Evolutionary conservation across 805 yeast genomes (phyloP).

Genomic region (Ogataea corticis): DNA sequence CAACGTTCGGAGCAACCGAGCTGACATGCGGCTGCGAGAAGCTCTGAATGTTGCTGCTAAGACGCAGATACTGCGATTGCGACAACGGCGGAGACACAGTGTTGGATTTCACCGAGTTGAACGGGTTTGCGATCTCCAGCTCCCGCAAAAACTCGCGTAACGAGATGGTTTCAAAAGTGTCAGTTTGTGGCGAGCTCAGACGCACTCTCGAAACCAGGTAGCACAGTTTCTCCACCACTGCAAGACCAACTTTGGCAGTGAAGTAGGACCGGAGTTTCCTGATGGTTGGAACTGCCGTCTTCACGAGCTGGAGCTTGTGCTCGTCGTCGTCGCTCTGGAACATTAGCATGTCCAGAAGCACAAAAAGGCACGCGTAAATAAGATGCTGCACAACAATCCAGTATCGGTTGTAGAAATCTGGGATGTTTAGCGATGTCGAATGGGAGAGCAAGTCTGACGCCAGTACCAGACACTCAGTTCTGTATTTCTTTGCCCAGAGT

Average conservation of each 20-base stretch:
- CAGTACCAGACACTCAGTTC: slow-evolving; percentile 21
- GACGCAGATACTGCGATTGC: slow-evolving; percentile 22
- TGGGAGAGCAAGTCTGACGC: slow-evolving; percentile 22
- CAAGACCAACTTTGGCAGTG: slow-evolving; percentile 28
- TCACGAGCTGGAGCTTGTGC: slow-evolving; percentile 17
- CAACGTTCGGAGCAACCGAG: too few relatives aligned
- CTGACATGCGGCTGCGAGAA: background rate
- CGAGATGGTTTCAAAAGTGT: slow-evolving; percentile 22
- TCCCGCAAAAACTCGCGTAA: slow-evolving; percentile 20
- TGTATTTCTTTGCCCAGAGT: slow-evolving; percentile 21
- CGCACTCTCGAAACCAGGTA: slow-evolving; percentile 23
- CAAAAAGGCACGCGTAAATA: slow-evolving; percentile 28
- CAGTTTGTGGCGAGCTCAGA: slow-evolving; percentile 10
- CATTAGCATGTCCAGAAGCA: slow-evolving; percentile 28
- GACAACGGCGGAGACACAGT: slow-evolving; percentile 11
- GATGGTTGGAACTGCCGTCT: slow-evolving; percentile 22
- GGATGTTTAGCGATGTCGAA: slow-evolving; percentile 19
- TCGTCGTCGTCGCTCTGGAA: slow-evolving; percentile 24
- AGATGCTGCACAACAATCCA: slow-evolving; percentile 32
- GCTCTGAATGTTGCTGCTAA: background rate
- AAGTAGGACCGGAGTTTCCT: slow-evolving; percentile 20
- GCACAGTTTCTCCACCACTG: slow-evolving; percentile 28
- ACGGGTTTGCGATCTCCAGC: slow-evolving; percentile 19
- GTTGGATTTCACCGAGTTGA: slow-evolving; percentile 3
- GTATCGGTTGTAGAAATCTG: slow-evolving; percentile 24